Conservation (phyloP, 208 protist genomes). For the Trypanosoma platydactyli region DNA sequence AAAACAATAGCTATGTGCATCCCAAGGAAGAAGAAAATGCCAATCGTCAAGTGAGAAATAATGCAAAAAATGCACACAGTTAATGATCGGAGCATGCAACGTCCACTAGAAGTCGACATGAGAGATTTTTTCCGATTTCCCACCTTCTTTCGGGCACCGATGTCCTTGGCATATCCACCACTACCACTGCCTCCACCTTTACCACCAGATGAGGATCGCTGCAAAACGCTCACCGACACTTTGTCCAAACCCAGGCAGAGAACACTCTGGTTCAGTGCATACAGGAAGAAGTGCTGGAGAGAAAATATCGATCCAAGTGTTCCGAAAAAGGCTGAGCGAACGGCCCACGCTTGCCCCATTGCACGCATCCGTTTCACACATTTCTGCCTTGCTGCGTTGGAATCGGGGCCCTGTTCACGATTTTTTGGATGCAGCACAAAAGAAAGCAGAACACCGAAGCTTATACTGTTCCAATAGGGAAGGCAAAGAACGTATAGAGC, state of each 20-base stretch:
- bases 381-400: conserved; percentile 19
- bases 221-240: conserved; percentile 10
- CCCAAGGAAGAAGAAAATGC: conserved; percentile 39
- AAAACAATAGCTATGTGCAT: conserved; percentile 45
- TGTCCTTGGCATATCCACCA: neutral
- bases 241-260: conserved; percentile 69
- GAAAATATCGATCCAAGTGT: conserved; percentile 44
- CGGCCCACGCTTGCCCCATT: conserved; percentile 36
- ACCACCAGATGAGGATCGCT: neutral
- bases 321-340: conserved; percentile 31
- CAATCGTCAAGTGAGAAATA: conserved; percentile 44
- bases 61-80: conserved; percentile 27
- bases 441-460: conserved; percentile 55
- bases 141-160: neutral
- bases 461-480: conserved; percentile 59
- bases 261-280: conserved; percentile 46
- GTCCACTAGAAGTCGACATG: conserved; percentile 34
- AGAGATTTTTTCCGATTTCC: conserved; percentile 12
- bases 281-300: conserved; percentile 44
- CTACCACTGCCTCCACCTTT: neutral
- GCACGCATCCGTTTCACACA: conserved; percentile 46
- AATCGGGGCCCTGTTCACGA: conserved; percentile 33
- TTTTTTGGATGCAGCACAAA: conserved; percentile 59
- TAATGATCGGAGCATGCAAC: conserved; percentile 39
- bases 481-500: conserved; percentile 45